These are phyloP conservation scores for Dioscorea dumetorum DNA, from an alignment of 106 monocot genomes.

Conservation along the genomic window DNA sequence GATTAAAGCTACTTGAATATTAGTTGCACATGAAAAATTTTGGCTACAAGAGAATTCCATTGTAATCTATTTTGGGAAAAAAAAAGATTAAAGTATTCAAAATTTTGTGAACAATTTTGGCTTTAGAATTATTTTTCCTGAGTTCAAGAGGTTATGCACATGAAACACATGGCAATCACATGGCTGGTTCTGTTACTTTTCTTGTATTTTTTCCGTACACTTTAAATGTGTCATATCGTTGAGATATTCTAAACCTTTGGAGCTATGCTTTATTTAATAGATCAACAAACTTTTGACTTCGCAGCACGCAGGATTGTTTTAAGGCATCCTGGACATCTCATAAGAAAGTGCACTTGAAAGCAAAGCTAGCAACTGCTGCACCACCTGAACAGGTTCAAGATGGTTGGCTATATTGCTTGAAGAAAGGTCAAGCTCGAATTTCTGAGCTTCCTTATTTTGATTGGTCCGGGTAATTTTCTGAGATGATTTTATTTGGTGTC, in stretches of 20 bases:
- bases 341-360: slow-evolving; percentile 61
- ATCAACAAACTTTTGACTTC: not conserved
- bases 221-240: not conserved
- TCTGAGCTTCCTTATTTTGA: slow-evolving; percentile 67
- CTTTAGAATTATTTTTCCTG: not conserved
- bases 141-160: not conserved
- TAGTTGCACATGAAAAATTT: too few species aligned
- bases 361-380: slow-evolving; percentile 14
- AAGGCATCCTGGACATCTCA: slow-evolving; percentile 90
- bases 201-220: not conserved
- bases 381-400: slow-evolving; percentile 24
- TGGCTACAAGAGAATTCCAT: too few species aligned
- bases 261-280: not conserved
- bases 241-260: not conserved
- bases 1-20: too few species aligned
- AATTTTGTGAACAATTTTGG: not conserved
- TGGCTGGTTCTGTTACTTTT: not conserved
- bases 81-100: too few species aligned
- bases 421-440: slow-evolving; percentile 75
- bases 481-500: too few species aligned
- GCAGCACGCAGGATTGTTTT: slow-evolving; percentile 94
- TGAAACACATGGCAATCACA: not conserved
- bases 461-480: slow-evolving; percentile 82
- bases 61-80: too few species aligned
- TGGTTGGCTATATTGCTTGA: slow-evolving; percentile 83